Percentiles rank a stretch among this genome's conserved stretches.
Conservation (phyloP, 1,284 basidiomycete species). For the Vanrija sp. region DNA sequence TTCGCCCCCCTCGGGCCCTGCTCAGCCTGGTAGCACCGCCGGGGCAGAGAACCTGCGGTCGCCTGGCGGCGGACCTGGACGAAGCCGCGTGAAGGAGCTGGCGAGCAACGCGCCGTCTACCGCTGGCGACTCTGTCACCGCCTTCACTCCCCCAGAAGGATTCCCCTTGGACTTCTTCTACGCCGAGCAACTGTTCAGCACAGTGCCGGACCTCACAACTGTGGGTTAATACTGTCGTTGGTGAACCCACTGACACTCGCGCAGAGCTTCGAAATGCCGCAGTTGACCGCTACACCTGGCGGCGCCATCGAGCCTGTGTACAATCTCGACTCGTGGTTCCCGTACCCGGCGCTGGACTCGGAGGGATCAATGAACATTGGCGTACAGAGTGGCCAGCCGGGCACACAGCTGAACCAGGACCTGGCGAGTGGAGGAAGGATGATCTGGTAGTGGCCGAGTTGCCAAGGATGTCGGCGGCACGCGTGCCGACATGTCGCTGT, state of each 20-base stretch:
- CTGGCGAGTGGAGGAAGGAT: too few species aligned
- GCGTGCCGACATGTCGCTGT: too few species aligned
- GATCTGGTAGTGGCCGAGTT: too few species aligned
- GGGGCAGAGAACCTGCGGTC: too few species aligned
- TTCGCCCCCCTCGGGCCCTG: neutral
- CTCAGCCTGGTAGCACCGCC: too few species aligned
- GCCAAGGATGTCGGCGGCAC: too few species aligned
- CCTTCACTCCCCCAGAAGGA: neutral
- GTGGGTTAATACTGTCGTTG: neutral
- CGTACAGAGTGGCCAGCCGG: too few species aligned
- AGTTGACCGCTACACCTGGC: neutral
- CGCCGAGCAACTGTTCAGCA: slow-evolving; percentile 35
- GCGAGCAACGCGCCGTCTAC: neutral
- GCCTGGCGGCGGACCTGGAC: too few species aligned
- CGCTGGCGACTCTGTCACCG: neutral
- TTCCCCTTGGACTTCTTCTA: slow-evolving; percentile 32
- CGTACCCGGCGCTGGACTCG: slow-evolving; percentile 30
- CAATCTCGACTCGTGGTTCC: slow-evolving; percentile 36
- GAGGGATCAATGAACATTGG: too few species aligned
- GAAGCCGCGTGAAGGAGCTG: neutral
- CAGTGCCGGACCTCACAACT: neutral
- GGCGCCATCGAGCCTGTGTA: slow-evolving; percentile 13
- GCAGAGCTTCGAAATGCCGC: neutral
- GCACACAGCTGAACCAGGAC: too few species aligned
- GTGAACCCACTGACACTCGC: neutral